Conservation (phyloP, 2,329 filamentous ascomycete genomes). For the Fusarium tricinctum region DNA sequence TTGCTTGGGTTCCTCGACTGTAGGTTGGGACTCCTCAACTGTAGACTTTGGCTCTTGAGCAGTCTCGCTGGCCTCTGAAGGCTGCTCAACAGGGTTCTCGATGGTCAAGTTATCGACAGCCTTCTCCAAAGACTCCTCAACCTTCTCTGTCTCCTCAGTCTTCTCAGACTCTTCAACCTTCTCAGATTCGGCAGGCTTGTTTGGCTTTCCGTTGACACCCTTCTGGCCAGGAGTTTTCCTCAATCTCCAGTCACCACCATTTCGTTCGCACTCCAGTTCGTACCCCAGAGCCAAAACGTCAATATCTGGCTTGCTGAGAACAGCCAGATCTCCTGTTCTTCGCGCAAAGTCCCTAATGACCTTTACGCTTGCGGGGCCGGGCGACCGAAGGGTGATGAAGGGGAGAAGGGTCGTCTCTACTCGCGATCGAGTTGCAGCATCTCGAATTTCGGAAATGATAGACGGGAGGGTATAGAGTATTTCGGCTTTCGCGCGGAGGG, state of each 20-base stretch:
- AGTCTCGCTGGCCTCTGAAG: slow-evolving; percentile 16
- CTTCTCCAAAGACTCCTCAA: slow-evolving; percentile 20
- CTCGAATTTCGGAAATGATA: slow-evolving; percentile 89
- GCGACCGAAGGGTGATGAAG: slow-evolving; percentile 83
- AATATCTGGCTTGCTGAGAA: slow-evolving; percentile 90
- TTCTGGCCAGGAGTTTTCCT: slow-evolving; percentile 85
- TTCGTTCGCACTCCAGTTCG: slow-evolving; percentile 92
- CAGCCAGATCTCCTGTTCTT: slow-evolving; percentile 88
- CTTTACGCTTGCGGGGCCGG: slow-evolving; percentile 81
- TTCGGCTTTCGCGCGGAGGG: slow-evolving; percentile 82
- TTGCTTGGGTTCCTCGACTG: no score
- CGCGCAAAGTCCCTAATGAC: slow-evolving; percentile 87
- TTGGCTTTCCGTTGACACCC: slow-evolving; percentile 76
- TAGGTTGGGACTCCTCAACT: not conserved
- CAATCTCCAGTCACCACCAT: slow-evolving; percentile 89
- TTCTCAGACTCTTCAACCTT: slow-evolving; percentile 20
- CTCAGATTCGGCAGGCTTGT: slow-evolving; percentile 38
- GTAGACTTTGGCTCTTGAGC: slow-evolving; percentile 1
- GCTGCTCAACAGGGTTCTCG: slow-evolving; percentile 26
- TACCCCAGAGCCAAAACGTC: slow-evolving; percentile 92
- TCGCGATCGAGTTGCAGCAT: slow-evolving; percentile 82
- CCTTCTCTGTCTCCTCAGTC: slow-evolving; percentile 4
- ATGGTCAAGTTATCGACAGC: slow-evolving; percentile 31
- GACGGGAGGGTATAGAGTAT: slow-evolving; percentile 85
- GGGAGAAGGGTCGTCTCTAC: slow-evolving; percentile 88